Conservation (phyloP, 2,329 filamentous ascomycete species). For the Pseudogymnoascus sp. region DNA sequence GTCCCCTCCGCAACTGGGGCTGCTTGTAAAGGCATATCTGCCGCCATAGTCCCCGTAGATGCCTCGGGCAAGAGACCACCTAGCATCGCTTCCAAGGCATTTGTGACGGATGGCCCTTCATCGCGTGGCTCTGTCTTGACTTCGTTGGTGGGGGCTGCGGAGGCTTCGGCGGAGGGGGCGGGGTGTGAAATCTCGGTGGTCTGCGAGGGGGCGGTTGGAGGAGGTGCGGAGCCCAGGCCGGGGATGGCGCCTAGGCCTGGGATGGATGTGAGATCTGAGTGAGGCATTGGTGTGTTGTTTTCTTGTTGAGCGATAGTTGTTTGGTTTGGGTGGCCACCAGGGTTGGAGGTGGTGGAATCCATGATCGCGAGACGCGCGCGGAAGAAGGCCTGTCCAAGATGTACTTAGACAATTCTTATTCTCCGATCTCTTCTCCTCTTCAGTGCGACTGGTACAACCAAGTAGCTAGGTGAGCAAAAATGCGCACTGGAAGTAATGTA, state of each 20-base stretch:
- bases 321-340: background rate
- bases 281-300: background rate
- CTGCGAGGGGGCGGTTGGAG: background rate
- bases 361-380: background rate
- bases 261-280: background rate
- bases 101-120: conserved; percentile 8
- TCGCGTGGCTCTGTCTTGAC: background rate
- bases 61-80: background rate
- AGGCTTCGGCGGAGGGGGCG: background rate
- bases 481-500: background rate
- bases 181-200: background rate
- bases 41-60: background rate
- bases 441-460: too few relatives aligned
- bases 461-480: background rate
- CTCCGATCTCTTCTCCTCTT: background rate
- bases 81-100: conserved; percentile 9
- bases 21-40: background rate
- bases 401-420: background rate
- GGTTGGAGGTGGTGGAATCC: background rate
- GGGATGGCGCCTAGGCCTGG: background rate
- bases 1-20: background rate
- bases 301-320: background rate
- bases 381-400: background rate
- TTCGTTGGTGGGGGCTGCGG: background rate
- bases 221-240: background rate